These are phyloP conservation scores for Globisporangium nunn DNA, from an alignment of 352 stramenopile genomes.

Conservation along the genomic window DNA sequence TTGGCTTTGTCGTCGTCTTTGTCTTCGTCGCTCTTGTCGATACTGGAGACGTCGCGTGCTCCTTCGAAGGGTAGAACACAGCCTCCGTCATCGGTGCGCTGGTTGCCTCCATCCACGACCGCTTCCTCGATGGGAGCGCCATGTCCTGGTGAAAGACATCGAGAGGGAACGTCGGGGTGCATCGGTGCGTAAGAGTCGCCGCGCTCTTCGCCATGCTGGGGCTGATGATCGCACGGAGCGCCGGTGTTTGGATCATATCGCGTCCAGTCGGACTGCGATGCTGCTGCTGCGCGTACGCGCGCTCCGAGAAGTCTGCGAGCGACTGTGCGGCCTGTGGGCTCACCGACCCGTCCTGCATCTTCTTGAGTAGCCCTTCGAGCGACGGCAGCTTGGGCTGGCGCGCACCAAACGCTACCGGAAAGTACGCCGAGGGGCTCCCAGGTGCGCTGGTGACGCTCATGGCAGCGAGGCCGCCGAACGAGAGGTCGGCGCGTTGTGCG, in stretches of 20 bases:
- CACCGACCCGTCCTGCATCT: slow-evolving; percentile 35
- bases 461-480: too few species aligned
- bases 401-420: too few species aligned
- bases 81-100: background rate
- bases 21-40: too few species aligned
- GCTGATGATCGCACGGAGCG: slow-evolving; percentile 50
- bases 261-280: slow-evolving; percentile 23
- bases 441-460: too few species aligned
- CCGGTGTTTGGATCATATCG: slow-evolving; percentile 26
- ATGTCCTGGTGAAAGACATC: background rate
- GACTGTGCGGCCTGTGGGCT: slow-evolving; percentile 5
- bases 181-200: too few species aligned
- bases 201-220: slow-evolving; percentile 19
- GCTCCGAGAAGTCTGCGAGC: too few species aligned
- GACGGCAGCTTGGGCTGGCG: slow-evolving; percentile 42
- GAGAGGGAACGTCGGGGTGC: background rate
- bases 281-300: slow-evolving; percentile 2
- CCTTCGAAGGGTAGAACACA: slow-evolving; percentile 8
- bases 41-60: slow-evolving; percentile 8
- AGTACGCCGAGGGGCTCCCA: too few species aligned
- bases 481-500: too few species aligned
- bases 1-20: too few species aligned
- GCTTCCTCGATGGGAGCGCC: slow-evolving; percentile 6
- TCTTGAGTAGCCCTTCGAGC: slow-evolving; percentile 56
- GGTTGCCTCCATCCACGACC: slow-evolving; percentile 10